phyloP scores from a whole-genome alignment of 208 protist genomes.

The Leishmania martiniquensis region DNA sequence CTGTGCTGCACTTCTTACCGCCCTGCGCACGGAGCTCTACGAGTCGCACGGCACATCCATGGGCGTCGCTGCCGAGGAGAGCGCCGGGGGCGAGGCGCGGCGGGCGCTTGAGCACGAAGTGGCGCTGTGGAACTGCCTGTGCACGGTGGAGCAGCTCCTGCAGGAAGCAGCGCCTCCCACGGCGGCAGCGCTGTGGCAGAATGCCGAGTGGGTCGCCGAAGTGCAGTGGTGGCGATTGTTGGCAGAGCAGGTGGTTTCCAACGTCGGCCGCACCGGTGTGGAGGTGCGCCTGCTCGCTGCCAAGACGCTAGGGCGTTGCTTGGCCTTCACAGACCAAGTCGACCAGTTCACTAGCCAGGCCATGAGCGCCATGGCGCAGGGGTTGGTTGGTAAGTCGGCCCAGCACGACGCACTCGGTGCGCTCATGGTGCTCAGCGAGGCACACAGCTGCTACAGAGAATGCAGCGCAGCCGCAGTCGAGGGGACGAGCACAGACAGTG shows the following conservation, averaged over 20 bases:
- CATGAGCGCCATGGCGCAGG: conserved; percentile 19
- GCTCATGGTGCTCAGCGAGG: conserved; percentile 34
- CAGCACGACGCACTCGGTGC: conserved; percentile 22
- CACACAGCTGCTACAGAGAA: conserved; percentile 24
- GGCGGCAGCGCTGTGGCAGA: conserved; percentile 20
- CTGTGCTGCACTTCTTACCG: conserved; percentile 24
- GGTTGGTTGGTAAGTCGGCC: not conserved
- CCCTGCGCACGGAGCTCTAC: conserved; percentile 25
- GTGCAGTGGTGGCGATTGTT: conserved; percentile 21
- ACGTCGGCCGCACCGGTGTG: conserved; percentile 8
- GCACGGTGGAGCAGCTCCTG: conserved; percentile 25
- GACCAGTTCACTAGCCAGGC: conserved; percentile 39
- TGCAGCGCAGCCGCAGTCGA: not conserved
- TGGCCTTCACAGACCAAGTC: conserved; percentile 23
- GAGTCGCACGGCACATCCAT: conserved; percentile 8
- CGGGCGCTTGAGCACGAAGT: conserved; percentile 12
- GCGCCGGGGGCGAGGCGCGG: conserved; percentile 16
- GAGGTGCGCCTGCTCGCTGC: conserved; percentile 45
- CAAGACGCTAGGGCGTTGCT: conserved; percentile 32
- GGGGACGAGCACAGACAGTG: not conserved
- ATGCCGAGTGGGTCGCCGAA: conserved; percentile 21
- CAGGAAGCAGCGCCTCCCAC: conserved; percentile 12
- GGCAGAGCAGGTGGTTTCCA: conserved; percentile 10
- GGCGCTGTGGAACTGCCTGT: conserved; percentile 28
- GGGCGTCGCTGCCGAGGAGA: not conserved